Conservation (phyloP, 371 early-diverging fungal species). For the Mortierella sp. region DNA sequence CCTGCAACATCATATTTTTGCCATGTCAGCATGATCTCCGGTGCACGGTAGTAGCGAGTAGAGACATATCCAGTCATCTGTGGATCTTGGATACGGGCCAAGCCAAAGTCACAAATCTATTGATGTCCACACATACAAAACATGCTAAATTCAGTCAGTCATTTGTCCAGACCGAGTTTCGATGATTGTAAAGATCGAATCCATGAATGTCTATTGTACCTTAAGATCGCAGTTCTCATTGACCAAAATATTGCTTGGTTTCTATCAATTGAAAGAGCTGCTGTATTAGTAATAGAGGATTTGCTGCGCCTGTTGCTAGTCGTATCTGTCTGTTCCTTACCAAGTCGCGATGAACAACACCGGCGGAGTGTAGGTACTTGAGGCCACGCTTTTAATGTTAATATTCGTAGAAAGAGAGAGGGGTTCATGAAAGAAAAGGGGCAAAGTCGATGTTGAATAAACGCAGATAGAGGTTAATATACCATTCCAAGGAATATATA, state of each 20-base stretch:
- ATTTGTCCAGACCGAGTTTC: background rate
- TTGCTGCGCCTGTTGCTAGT: background rate
- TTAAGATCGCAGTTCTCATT: conserved; percentile 97
- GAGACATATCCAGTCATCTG: conserved; percentile 98
- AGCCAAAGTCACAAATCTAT: conserved; percentile 96
- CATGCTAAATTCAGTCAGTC: background rate
- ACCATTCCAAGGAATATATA: background rate
- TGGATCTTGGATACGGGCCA: conserved; percentile 93
- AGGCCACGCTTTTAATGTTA: conserved; percentile 73
- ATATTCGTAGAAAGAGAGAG: conserved; percentile 3
- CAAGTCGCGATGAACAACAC: conserved; percentile 95
- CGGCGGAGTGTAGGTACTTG: conserved; percentile 95
- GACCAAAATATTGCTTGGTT: conserved; percentile 96
- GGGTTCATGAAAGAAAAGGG: background rate
- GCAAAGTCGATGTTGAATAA: background rate
- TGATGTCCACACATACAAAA: background rate
- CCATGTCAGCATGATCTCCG: conserved; percentile 99
- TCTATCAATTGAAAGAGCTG: conserved; percentile 59
- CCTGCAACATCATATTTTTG: conserved; percentile 96
- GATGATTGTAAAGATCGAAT: background rate
- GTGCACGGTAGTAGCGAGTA: conserved; percentile 98
- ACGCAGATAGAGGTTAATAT: conserved; percentile 12
- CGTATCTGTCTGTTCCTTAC: conserved; percentile 56
- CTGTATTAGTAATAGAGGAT: background rate
- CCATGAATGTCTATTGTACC: conserved; percentile 54